Conservation (phyloP, 2,329 filamentous ascomycete species). For the Fusarium chaquense region DNA sequence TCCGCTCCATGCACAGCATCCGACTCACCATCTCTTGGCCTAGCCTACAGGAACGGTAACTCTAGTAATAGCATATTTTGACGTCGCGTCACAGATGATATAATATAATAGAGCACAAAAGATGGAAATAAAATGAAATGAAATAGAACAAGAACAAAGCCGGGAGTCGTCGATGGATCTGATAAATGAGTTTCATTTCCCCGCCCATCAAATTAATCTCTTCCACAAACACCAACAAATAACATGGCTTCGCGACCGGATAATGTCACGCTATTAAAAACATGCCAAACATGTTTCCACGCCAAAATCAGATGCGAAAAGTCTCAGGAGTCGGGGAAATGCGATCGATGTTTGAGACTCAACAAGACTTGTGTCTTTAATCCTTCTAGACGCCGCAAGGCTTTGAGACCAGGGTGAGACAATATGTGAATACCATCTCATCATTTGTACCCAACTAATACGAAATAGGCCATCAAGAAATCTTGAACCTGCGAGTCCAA, state of each 20-base stretch:
- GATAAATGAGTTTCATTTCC: slow-evolving; percentile 18
- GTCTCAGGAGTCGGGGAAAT: slow-evolving; percentile 50
- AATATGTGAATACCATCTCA: not conserved
- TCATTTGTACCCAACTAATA: not conserved
- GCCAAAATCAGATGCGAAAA: slow-evolving; percentile 54
- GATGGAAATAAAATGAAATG: not conserved
- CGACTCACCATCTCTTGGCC: not conserved
- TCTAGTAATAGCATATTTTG: not conserved
- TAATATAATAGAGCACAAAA: not conserved
- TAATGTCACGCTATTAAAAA: slow-evolving; percentile 44
- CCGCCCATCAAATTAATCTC: slow-evolving; percentile 11
- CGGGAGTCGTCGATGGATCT: slow-evolving; percentile 7
- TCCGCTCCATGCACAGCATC: slow-evolving; percentile 13
- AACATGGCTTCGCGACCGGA: slow-evolving; percentile 31
- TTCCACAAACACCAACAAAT: not conserved
- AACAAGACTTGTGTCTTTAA: slow-evolving; percentile 52
- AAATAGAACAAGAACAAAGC: not conserved
- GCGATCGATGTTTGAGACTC: slow-evolving; percentile 51
- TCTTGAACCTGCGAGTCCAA: slow-evolving; percentile 23
- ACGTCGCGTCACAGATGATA: not conserved
- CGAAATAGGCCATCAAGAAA: slow-evolving; percentile 22
- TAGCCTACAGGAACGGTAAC: slow-evolving; percentile 17
- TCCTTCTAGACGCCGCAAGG: slow-evolving; percentile 47
- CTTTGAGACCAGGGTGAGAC: slow-evolving; percentile 34
- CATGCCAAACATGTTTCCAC: slow-evolving; percentile 53